Evolutionary conservation across 768 basidiomycete genomes (phyloP).

Genomic region (Rhodotorula babjevae): DNA sequence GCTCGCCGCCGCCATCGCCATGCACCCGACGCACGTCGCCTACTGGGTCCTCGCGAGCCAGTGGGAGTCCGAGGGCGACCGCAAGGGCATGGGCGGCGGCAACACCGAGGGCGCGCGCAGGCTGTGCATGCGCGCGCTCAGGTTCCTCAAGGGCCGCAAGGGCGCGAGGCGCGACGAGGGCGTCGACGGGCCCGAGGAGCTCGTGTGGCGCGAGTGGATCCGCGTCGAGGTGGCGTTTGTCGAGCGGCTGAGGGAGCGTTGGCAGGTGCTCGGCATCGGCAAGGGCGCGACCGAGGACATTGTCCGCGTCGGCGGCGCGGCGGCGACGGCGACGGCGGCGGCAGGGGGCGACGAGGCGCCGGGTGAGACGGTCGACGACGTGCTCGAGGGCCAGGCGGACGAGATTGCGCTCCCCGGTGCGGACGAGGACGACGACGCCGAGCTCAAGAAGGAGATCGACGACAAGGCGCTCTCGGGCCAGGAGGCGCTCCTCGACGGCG

Average conservation of each 20-base stretch:
- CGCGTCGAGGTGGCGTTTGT: slow-evolving; percentile 39
- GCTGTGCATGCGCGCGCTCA: slow-evolving; percentile 41
- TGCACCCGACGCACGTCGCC: slow-evolving; percentile 39
- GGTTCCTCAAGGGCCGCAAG: slow-evolving; percentile 39
- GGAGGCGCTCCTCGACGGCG: slow-evolving; percentile 67
- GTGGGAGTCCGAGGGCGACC: slow-evolving; percentile 42
- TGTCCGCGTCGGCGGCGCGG: slow-evolving; percentile 12
- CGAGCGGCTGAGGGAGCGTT: slow-evolving; percentile 33
- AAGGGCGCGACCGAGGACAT: slow-evolving; percentile 27
- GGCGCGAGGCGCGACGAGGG: not conserved
- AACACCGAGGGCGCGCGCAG: slow-evolving; percentile 40
- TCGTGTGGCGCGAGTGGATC: slow-evolving; percentile 41
- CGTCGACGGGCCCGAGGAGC: slow-evolving; percentile 15
- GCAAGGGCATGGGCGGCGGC: slow-evolving; percentile 41
- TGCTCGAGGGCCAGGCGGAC: not conserved
- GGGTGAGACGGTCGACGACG: slow-evolving; percentile 41
- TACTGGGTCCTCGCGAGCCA: slow-evolving; percentile 42
- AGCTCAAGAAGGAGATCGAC: slow-evolving; percentile 48
- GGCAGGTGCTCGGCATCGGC: slow-evolving; percentile 37
- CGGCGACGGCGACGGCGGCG: too few relatives aligned
- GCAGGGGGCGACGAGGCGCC: slow-evolving; percentile 6
- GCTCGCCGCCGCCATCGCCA: slow-evolving; percentile 36
- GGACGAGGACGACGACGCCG: slow-evolving; percentile 19
- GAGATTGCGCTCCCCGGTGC: not conserved
- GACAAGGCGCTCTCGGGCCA: slow-evolving; percentile 55